These are phyloP conservation scores for Rhizophagus clarus DNA, from an alignment of 192 early-diverging fungal species.

Conservation along the genomic window DNA sequence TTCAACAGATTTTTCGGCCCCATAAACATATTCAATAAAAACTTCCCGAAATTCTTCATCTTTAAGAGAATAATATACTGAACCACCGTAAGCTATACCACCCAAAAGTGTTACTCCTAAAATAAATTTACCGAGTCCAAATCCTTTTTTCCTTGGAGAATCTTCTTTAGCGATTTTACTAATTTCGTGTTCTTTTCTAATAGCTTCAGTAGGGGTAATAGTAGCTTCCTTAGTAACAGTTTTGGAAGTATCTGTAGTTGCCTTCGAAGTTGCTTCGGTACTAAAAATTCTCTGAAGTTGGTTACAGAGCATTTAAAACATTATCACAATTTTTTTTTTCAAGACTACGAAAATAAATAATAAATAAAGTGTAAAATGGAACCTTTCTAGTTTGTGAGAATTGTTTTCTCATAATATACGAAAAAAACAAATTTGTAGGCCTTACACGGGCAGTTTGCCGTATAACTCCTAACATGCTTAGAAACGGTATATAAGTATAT, in stretches of 20 bases:
- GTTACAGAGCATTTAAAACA: neutral
- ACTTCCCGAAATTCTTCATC: slow-evolving; percentile 58
- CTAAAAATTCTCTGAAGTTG: slow-evolving; percentile 11
- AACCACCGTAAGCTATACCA: slow-evolving; percentile 50
- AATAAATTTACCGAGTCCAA: slow-evolving; percentile 9
- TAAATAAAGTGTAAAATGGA: neutral
- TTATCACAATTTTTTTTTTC: neutral
- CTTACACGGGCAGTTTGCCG: neutral
- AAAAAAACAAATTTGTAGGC: neutral
- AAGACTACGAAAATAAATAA: neutral
- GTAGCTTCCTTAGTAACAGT: neutral
- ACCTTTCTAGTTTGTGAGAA: neutral
- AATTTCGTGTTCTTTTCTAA: neutral
- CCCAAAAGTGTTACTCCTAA: slow-evolving; percentile 34
- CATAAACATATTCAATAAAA: slow-evolving; percentile 63
- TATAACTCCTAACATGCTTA: neutral
- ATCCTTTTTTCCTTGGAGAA: neutral
- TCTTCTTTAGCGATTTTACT: neutral
- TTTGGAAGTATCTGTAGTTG: neutral
- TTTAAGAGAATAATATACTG: slow-evolving; percentile 51
- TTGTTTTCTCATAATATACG: neutral
- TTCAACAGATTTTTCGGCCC: slow-evolving; percentile 53
- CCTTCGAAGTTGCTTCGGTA: neutral
- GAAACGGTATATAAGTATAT: neutral
- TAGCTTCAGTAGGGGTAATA: neutral